phyloP scores from a whole-genome alignment of 2,329 filamentous ascomycete species.

The Exophiala lecanii-corni region DNA sequence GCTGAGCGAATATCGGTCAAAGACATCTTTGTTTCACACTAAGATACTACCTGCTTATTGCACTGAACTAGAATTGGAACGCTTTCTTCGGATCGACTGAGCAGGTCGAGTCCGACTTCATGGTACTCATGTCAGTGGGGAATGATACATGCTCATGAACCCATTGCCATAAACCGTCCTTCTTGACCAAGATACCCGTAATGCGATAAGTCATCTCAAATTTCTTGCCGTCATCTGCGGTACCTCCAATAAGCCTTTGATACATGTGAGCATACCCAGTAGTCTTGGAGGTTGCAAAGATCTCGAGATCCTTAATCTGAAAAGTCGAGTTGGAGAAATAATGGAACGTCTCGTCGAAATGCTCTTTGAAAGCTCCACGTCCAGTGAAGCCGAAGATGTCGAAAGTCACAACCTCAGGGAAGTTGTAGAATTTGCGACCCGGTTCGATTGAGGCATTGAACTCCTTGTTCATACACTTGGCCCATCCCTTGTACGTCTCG shows the following conservation, averaged over 20 bases:
- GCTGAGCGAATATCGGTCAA: no score
- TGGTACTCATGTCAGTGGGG: conserved; percentile 1
- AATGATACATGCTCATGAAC: conserved; percentile 10
- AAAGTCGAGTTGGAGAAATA: conserved; percentile 7
- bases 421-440: conserved; percentile 4
- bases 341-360: conserved; percentile 2
- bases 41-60: no score
- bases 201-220: conserved; percentile 8
- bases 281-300: conserved; percentile 3
- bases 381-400: conserved; percentile 3
- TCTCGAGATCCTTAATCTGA: conserved; percentile 5
- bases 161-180: conserved; percentile 4
- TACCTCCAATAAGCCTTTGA: conserved; percentile 3
- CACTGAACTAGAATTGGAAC: no score
- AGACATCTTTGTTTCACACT: no score
- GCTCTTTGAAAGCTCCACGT: conserved; percentile 3
- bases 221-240: neutral
- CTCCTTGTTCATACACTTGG: conserved; percentile 1
- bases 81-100: conserved; percentile 26
- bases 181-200: conserved; percentile 2
- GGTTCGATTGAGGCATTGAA: conserved; percentile 5
- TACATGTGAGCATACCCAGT: conserved; percentile 3
- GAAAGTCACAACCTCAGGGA: conserved; percentile 2
- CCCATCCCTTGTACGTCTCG: conserved; percentile 3
- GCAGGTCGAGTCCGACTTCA: conserved; percentile 5